Evolutionary conservation across 305 asterid species (phyloP).

Genomic region (Fraxinus ornus): DNA sequence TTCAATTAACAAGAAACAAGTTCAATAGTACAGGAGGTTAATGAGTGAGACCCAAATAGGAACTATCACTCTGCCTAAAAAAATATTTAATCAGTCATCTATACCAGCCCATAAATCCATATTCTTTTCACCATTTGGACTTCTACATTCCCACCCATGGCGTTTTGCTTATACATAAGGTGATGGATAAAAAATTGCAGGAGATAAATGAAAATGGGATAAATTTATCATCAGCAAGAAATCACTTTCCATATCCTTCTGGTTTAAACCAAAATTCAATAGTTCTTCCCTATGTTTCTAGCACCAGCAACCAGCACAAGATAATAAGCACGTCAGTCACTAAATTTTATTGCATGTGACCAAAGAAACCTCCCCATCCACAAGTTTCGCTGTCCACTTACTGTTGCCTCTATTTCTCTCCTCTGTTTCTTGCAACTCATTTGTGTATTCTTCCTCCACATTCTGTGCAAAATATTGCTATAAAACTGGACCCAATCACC

Average conservation of each 20-base stretch:
- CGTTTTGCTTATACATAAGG: background rate
- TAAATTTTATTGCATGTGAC: background rate
- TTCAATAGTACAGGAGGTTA: background rate
- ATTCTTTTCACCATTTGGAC: background rate
- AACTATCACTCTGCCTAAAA: background rate
- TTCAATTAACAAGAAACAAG: background rate
- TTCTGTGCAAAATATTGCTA: background rate
- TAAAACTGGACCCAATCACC: background rate
- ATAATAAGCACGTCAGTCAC: background rate
- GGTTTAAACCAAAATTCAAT: background rate
- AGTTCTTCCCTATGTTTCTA: background rate
- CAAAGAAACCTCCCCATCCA: background rate
- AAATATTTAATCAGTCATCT: background rate
- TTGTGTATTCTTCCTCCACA: background rate
- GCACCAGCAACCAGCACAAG: conserved; percentile 1
- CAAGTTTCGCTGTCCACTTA: background rate
- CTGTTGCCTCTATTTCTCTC: background rate
- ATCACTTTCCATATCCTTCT: background rate
- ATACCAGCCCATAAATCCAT: background rate
- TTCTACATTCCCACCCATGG: background rate
- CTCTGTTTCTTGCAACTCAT: conserved; percentile 13
- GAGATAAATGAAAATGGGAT: background rate
- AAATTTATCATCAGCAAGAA: background rate
- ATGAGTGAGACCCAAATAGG: background rate
- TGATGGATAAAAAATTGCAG: background rate